Percentiles rank a stretch among this genome's conserved stretches.
These are phyloP conservation scores for Nitzschia putrida DNA, from an alignment of 108 stramenopile genomes.

Conservation along the genomic window DNA sequence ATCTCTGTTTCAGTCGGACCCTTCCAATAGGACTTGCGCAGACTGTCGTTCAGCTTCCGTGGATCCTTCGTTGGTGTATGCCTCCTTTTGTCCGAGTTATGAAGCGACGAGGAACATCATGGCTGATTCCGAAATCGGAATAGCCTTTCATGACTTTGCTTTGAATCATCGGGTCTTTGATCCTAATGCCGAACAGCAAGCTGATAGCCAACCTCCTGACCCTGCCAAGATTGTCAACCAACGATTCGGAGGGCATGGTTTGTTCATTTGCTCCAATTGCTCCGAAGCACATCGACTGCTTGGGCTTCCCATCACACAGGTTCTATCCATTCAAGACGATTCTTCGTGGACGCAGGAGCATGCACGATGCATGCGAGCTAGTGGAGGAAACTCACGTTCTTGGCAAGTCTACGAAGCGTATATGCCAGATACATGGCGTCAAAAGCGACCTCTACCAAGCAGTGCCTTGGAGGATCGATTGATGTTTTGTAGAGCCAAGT, in stretches of 20 bases:
- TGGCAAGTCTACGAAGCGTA: conserved; percentile 54
- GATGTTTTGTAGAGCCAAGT: conserved; percentile 62
- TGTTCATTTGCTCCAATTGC: conserved; percentile 61
- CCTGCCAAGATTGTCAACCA: conserved; percentile 36
- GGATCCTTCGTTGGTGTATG: conserved; percentile 48
- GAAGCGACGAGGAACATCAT: conserved; percentile 2
- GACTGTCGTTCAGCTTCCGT: conserved; percentile 54
- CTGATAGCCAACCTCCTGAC: conserved; percentile 17
- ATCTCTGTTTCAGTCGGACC: conserved; percentile 28
- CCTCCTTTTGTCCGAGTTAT: conserved; percentile 41
- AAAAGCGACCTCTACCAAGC: conserved; percentile 24
- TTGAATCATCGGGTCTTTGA: conserved; percentile 41
- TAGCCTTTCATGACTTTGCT: conserved; percentile 36
- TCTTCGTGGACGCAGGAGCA: conserved; percentile 33
- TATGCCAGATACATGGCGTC: conserved; percentile 45
- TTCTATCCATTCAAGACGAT: conserved; percentile 38
- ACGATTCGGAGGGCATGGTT: conserved; percentile 49
- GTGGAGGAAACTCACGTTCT: conserved; percentile 45
- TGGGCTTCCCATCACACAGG: conserved; percentile 35
- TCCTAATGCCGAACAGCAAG: background rate
- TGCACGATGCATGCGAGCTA: conserved; percentile 24
- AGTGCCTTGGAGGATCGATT: conserved; percentile 40
- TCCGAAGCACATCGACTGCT: conserved; percentile 49
- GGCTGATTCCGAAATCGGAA: background rate
- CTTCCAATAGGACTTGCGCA: conserved; percentile 55